Evolutionary conservation across 2,329 filamentous ascomycete species (phyloP), one percentile per base, ranked within the genome.

Genomic region (Ceratocystiopsis brevicomis): DNA sequence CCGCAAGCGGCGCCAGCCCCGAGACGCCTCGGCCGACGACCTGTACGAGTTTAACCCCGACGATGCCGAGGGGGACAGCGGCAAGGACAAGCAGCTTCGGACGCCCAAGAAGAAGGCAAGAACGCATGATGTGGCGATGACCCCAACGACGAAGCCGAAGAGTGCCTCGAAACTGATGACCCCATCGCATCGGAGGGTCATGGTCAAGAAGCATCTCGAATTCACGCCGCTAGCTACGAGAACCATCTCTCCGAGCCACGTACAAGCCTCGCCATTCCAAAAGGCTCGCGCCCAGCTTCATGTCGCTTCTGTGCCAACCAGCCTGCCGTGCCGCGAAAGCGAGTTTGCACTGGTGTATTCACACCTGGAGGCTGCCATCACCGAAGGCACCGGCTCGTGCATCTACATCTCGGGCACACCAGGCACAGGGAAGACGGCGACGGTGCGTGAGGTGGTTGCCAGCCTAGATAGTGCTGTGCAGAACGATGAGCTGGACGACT

Each of bases 371-470:
- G 81, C 85, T 9, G 90, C 92, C 42, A 98, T 98, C 55, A 81
- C 81, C 14, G 88, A 94, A 51, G 90, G 88, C 16, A 83, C 81
- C 2, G 92, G 92, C 14, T 83, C 88, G 30, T 98, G 92, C 59
- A 96, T 98, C 56, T 98, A 98, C 61, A 98, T 98, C 47, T 96
- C 90, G 0, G 90, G 90, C n/a, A 96, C 88, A 0, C 90, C 92
- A 0, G 90, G 92, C 9, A 98, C 90, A 0, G 90, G 90, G 30
- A 98, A 98, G 60, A 98, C 90, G 1, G 90, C 90, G 13, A 98
- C 92, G 0, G 90, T 98, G 11, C 81, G 90, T 40, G 90, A 98
- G 60, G 90, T 96, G 1, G 81, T 98, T 15, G 76, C 81, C 6
- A 81, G 86, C 48, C 70, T 98, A 10, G 88, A 96, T 52, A 76